These are phyloP conservation scores for Ascochyta lentis DNA, from an alignment of 2,329 filamentous ascomycete species.

Conservation along the genomic window DNA sequence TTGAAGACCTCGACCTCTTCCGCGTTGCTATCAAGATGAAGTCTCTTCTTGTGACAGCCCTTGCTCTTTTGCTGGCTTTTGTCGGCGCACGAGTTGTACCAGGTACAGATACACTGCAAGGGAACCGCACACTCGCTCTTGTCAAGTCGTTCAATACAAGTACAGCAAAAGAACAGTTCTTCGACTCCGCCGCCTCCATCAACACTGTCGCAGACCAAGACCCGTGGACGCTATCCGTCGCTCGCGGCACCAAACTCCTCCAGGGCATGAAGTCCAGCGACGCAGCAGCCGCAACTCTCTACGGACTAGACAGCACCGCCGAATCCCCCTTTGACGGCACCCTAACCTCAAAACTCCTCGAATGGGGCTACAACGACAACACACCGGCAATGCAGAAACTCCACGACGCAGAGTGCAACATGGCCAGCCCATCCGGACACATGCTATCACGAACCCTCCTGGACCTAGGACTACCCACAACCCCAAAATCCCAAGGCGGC, in stretches of 20 bases:
- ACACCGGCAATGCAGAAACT: neutral
- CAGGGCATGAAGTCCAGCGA: neutral
- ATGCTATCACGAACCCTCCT: neutral
- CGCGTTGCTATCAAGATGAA: neutral
- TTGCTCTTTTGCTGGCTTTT: neutral
- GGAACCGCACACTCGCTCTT: neutral
- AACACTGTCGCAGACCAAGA: neutral
- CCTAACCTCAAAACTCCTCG: neutral
- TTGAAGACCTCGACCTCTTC: neutral
- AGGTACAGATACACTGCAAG: neutral
- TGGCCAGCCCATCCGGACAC: neutral
- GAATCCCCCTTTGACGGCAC: neutral
- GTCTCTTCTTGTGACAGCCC: too few relatives aligned
- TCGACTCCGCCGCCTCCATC: neutral
- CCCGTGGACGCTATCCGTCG: neutral
- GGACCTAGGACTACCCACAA: neutral
- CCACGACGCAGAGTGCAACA: neutral
- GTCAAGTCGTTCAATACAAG: too few relatives aligned
- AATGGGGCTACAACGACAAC: neutral
- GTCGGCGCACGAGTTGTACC: neutral
- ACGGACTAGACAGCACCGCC: neutral
- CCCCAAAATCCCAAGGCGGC: slow-evolving; percentile 12
- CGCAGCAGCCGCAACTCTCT: neutral
- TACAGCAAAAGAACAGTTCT: neutral
- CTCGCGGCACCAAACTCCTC: neutral